A percentile compares a stretch with the other conserved stretches of the same genome.
Evolutionary conservation across 208 protist genomes (phyloP).

Genomic region (Naegleria gruberi): DNA sequence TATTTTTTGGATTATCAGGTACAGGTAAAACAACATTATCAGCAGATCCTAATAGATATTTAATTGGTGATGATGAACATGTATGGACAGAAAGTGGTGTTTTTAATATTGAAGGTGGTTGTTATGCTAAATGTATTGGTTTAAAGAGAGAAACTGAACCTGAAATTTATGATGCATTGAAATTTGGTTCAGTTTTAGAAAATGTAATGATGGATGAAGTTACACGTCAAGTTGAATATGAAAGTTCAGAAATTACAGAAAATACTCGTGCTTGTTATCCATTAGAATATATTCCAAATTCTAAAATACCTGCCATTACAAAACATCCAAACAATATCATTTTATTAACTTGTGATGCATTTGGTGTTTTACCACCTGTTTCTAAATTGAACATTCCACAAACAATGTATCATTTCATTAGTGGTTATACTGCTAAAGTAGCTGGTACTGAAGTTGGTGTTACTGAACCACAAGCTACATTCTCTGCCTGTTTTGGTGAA

Average conservation of each 20-base stretch:
- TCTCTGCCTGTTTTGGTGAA: conserved; percentile 87
- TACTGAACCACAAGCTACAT: conserved; percentile 75
- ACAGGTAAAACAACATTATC: conserved; percentile 86
- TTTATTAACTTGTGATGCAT: conserved; percentile 92
- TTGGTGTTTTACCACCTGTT: conserved; percentile 90
- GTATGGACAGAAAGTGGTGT: conserved; percentile 73
- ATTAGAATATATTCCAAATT: conserved; percentile 81
- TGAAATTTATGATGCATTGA: conserved; percentile 76
- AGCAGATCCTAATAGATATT: conserved; percentile 61
- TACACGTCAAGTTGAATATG: conserved; percentile 75
- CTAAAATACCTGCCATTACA: conserved; percentile 57
- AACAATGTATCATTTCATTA: conserved; percentile 88
- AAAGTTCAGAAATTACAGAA: conserved; percentile 81
- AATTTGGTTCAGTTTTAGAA: conserved; percentile 70
- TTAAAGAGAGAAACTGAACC: conserved; percentile 74
- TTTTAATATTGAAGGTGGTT: conserved; percentile 83
- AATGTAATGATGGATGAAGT: conserved; percentile 62
- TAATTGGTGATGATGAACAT: conserved; percentile 85
- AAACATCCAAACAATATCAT: conserved; percentile 87
- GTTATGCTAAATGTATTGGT: conserved; percentile 80
- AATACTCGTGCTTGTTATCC: conserved; percentile 92
- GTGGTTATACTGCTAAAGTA: conserved; percentile 84
- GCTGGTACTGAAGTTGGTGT: conserved; percentile 84
- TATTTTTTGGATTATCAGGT: conserved; percentile 79
- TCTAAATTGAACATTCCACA: conserved; percentile 73